A percentile compares a stretch with the other conserved stretches of the same genome.
phyloP scores from a whole-genome alignment of 331 rosid species.

The Telfairia occidentalis region DNA sequence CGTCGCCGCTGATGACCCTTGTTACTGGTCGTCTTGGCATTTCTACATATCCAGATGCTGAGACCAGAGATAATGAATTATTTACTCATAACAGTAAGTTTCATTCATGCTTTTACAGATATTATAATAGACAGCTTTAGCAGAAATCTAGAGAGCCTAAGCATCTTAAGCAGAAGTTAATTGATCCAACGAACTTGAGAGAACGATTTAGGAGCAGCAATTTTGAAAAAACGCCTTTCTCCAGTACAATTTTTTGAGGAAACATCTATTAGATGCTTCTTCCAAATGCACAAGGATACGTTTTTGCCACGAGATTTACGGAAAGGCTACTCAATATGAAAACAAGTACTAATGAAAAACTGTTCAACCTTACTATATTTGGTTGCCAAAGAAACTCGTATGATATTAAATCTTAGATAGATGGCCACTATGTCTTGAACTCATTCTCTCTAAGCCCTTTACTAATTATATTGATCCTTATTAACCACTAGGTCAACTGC shows the following conservation, averaged over 20 bases:
- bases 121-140: not conserved
- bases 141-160: not conserved
- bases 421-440: no score
- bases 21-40: constrained; percentile 37
- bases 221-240: not conserved
- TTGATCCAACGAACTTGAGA: not conserved
- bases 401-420: no score
- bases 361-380: no score
- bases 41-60: constrained; percentile 35
- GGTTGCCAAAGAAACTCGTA: no score
- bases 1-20: constrained; percentile 63
- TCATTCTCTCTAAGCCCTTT: no score
- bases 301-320: not conserved
- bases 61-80: constrained; percentile 8
- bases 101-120: not conserved
- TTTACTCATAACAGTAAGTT: not conserved
- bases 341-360: not conserved
- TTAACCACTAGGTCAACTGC: no score
- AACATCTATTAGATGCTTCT: not conserved
- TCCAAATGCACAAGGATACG: not conserved
- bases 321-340: not conserved
- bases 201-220: not conserved
- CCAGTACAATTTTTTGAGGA: not conserved
- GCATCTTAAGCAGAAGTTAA: not conserved
- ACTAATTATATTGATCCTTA: no score